phyloP scores from a whole-genome alignment of 2,329 filamentous ascomycete species.

The Pseudopyricularia javanii region DNA sequence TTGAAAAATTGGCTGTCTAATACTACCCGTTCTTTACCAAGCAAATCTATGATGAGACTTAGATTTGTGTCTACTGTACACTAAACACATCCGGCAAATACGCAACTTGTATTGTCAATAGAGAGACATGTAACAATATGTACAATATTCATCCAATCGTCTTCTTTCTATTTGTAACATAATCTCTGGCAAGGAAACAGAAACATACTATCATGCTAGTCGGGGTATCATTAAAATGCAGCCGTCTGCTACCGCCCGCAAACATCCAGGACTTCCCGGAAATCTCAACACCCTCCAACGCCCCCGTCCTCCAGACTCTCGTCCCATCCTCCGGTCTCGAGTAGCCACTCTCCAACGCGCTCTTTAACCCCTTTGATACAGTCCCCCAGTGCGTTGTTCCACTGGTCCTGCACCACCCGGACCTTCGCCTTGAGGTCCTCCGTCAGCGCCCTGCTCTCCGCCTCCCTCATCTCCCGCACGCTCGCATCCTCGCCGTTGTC shows the following conservation, averaged over 20 bases:
- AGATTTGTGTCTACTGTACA: no score
- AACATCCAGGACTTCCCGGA: slow-evolving; percentile 3
- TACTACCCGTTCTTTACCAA: no score
- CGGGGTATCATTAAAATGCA: slow-evolving; percentile 11
- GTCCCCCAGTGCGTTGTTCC: slow-evolving; percentile 75
- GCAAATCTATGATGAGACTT: no score
- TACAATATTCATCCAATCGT: not conserved
- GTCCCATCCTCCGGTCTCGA: slow-evolving; percentile 78
- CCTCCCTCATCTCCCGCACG: slow-evolving; percentile 44
- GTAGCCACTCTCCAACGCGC: slow-evolving; percentile 59
- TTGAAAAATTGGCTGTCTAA: no score
- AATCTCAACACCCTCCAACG: slow-evolving; percentile 28
- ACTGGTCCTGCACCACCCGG: slow-evolving; percentile 78
- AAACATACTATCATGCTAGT: not conserved
- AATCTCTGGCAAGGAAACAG: not conserved
- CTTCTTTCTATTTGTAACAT: not conserved
- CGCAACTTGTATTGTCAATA: no score
- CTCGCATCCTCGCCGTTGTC: slow-evolving; percentile 26
- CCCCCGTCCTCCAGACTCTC: slow-evolving; percentile 54
- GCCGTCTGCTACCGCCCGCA: not conserved
- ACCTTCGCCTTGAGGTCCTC: slow-evolving; percentile 91
- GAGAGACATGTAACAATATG: not conserved
- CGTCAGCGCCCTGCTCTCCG: slow-evolving; percentile 61
- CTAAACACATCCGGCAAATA: no score
- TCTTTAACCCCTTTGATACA: slow-evolving; percentile 62